These are phyloP conservation scores for Zygosaccharomyces siamensis DNA, from an alignment of 805 yeast genomes.

Conservation along the genomic window DNA sequence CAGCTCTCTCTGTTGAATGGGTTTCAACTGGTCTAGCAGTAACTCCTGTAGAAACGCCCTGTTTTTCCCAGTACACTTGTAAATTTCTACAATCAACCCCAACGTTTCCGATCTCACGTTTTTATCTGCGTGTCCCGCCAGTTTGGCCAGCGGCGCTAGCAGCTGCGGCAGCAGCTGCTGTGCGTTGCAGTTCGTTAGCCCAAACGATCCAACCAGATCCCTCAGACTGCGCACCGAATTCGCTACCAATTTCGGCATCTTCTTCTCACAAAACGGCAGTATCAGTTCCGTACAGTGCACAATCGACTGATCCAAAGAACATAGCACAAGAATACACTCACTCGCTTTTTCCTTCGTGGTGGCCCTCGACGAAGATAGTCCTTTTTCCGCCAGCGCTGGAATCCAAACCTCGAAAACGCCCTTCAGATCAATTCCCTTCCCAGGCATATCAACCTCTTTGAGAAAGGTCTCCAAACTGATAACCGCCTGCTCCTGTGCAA, in stretches of 20 bases:
- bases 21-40: constrained; percentile 70
- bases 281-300: constrained; percentile 58
- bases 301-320: constrained; percentile 64
- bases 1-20: constrained; percentile 86
- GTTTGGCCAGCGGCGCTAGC: constrained; percentile 60
- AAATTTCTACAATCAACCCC: constrained; percentile 59
- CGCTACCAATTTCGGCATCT: constrained; percentile 73
- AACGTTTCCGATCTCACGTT: constrained; percentile 79
- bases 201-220: constrained; percentile 44
- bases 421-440: constrained; percentile 9
- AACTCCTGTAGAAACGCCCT: constrained; percentile 47
- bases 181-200: constrained; percentile 18
- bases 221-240: constrained; percentile 55
- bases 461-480: constrained; percentile 50
- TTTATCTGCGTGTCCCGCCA: constrained; percentile 81
- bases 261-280: constrained; percentile 54
- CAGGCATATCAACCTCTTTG: constrained; percentile 48
- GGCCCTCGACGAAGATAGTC: constrained; percentile 66
- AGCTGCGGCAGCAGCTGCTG: constrained; percentile 57
- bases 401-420: constrained; percentile 20
- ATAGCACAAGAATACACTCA: constrained; percentile 56
- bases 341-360: constrained; percentile 64
- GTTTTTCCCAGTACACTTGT: constrained; percentile 63
- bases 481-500: constrained; percentile 83
- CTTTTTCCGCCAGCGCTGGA: constrained; percentile 66